Percentiles rank a stretch among this genome's conserved stretches.
These are phyloP conservation scores for Pythium pyrilobum DNA, from an alignment of 352 stramenopile genomes.

Conservation along the genomic window DNA sequence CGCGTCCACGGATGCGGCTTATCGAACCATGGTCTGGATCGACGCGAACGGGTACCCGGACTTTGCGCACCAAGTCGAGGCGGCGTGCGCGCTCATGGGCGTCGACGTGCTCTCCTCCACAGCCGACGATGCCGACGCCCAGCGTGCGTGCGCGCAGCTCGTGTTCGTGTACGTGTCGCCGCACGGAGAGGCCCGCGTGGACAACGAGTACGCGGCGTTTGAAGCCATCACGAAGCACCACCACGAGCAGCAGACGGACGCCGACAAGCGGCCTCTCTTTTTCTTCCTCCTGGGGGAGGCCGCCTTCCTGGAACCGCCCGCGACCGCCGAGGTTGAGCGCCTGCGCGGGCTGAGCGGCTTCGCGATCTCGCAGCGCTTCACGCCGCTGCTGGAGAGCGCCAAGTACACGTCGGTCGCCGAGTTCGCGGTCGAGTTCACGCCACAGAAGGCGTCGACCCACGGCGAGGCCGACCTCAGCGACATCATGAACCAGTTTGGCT, in stretches of 20 bases:
- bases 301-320: conserved; percentile 45
- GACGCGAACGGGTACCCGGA: conserved; percentile 48
- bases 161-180: conserved; percentile 64
- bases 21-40: conserved; percentile 28
- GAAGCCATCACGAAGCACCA: conserved; percentile 28
- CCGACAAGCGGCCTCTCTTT: conserved; percentile 44
- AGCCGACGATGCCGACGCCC: conserved; percentile 20
- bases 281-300: conserved; percentile 68
- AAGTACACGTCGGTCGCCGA: conserved; percentile 52
- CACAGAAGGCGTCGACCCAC: conserved; percentile 5
- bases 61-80: conserved; percentile 33
- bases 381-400: conserved; percentile 34
- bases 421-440: conserved; percentile 73
- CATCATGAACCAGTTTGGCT: conserved; percentile 72
- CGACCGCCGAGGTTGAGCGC: conserved; percentile 45
- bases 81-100: conserved; percentile 44
- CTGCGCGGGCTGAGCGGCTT: conserved; percentile 69
- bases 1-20: too few relatives aligned
- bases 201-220: conserved; percentile 41
- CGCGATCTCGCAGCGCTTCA: conserved; percentile 69
- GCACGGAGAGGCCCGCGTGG: conserved; percentile 32
- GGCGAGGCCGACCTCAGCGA: conserved; percentile 25
- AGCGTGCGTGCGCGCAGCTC: conserved; percentile 19
- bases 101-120: conserved; percentile 26
- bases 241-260: neutral